Evolutionary conservation across 495 filamentous ascomycete genomes (phyloP), one percentile per base, ranked within the genome.

Genomic region (Cryomyces minteri): DNA sequence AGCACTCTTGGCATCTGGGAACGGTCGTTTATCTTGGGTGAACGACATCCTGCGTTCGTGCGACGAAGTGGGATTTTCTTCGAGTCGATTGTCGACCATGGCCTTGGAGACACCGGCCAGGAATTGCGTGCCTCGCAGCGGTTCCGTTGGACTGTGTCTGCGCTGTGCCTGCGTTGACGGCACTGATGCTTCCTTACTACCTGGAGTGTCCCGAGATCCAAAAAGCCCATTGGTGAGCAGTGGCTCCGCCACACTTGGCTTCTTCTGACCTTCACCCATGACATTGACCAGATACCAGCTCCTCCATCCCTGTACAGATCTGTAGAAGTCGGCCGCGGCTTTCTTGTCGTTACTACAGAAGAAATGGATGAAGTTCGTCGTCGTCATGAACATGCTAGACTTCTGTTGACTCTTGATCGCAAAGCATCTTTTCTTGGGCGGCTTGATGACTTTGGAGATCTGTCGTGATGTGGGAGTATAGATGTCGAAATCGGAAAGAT

Each of bases 341-440:
- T 66, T 53, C 10, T 68, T 65, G 50, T 94, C 82, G 12, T 82
- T 82, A 6, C 79, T 86, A 38, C 74, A 74, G 62, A 98, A 93
- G 59, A 87, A 94, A 50, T 96, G 88, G 8, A 92, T 78, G 58
- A 83, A 98, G 46, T 87, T 86, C 28, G 82, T 75, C 0, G 78
- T 81, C 32, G 77, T 79, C 33, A 83, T 56, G 54, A 96, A 98
- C 56, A 94, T 77, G 32, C 71, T 79, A 5, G 80, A 78, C 53
- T 92, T 94, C 56, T 96, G 80, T 60, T 94, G 90, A 49, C 84
- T 92, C 58, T 94, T 95, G 51, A 98, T 70, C 4, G 84, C 88
- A 55, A 80, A 88, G 59, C 84, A 94, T 45, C 78, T 67, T 54
- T 80, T 74, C 28, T 76, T 75, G 29, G 80, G 72, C 5, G 73